A percentile compares a stretch with the other conserved stretches of the same genome.
These are phyloP conservation scores for Vanderwaltozyma verrucispora DNA, from an alignment of 805 yeast species.

Conservation along the genomic window DNA sequence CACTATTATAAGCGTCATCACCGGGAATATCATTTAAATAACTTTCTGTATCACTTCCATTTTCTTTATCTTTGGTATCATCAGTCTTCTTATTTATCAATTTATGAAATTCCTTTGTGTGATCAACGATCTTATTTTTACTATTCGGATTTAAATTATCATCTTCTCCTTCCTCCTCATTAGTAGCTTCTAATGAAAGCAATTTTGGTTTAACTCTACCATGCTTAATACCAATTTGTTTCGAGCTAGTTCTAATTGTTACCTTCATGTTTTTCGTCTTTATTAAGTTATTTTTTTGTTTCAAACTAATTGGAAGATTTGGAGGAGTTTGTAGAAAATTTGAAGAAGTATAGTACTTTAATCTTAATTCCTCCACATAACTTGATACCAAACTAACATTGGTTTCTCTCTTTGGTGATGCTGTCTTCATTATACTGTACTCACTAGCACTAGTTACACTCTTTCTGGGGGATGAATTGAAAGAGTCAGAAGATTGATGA, in stretches of 20 bases:
- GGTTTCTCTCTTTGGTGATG: slow-evolving; percentile 10
- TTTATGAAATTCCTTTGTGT: slow-evolving; percentile 26
- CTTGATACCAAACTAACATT: slow-evolving; percentile 24
- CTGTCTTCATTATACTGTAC: not conserved
- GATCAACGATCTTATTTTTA: slow-evolving; percentile 16
- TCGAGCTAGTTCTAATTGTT: slow-evolving; percentile 26
- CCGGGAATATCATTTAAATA: slow-evolving; percentile 27
- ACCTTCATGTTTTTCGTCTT: slow-evolving; percentile 27
- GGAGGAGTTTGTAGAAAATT: slow-evolving; percentile 30
- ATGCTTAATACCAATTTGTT: slow-evolving; percentile 29
- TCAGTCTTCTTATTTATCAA: slow-evolving; percentile 16
- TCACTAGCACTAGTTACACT: not conserved
- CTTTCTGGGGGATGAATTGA: not conserved
- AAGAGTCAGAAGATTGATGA: not conserved
- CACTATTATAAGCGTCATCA: slow-evolving; percentile 29
- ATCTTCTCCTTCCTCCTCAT: slow-evolving; percentile 11
- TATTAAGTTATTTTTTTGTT: slow-evolving; percentile 24
- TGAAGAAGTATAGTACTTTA: slow-evolving; percentile 25
- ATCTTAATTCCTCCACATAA: slow-evolving; percentile 26
- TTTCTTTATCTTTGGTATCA: slow-evolving; percentile 3
- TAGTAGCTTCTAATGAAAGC: slow-evolving; percentile 25
- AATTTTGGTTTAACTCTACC: slow-evolving; percentile 28
- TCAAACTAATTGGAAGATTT: slow-evolving; percentile 24
- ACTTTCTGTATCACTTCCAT: slow-evolving; percentile 14
- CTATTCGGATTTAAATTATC: slow-evolving; percentile 1